A percentile compares a stretch with the other conserved stretches of the same genome.
phyloP scores from a whole-genome alignment of 2,329 filamentous ascomycete species.

The Calcarisporium arbuscula region DNA sequence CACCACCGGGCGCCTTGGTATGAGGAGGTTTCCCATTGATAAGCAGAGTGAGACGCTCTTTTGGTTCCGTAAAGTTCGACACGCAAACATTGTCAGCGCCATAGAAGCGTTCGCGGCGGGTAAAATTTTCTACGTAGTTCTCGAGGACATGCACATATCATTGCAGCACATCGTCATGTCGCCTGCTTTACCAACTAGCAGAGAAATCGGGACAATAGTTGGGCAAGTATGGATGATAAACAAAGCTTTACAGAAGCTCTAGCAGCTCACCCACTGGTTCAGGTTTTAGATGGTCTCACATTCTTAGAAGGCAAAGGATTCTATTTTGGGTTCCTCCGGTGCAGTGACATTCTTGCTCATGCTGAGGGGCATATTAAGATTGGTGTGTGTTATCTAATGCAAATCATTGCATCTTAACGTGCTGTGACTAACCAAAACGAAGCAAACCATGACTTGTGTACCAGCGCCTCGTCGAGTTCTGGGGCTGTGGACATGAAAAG shows the following conservation, averaged over 20 bases:
- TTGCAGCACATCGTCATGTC: slow-evolving; percentile 1
- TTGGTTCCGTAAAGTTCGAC: not conserved
- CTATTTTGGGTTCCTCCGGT: not conserved
- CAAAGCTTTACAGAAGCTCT: too few relatives aligned
- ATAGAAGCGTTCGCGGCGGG: not conserved
- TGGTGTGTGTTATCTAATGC: too few relatives aligned
- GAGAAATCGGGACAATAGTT: slow-evolving; percentile 1
- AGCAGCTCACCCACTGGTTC: not conserved
- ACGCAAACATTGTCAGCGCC: not conserved
- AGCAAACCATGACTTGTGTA: not conserved
- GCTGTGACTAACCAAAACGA: not conserved
- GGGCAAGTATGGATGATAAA: slow-evolving; percentile 1
- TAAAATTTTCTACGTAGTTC: not conserved
- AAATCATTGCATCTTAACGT: not conserved
- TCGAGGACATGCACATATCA: slow-evolving; percentile 1
- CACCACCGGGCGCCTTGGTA: too few relatives aligned
- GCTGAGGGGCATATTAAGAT: slow-evolving; percentile 1
- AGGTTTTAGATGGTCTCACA: not conserved
- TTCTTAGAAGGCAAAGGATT: not conserved
- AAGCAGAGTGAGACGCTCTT: not conserved
- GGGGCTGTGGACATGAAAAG: not conserved
- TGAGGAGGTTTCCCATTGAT: too few relatives aligned
- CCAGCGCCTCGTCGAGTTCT: not conserved
- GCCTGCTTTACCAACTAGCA: slow-evolving; percentile 1
- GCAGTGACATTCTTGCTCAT: slow-evolving; percentile 1